Conservation (phyloP, 371 early-diverging fungal genomes). For the Synchytrium microbalum region DNA sequence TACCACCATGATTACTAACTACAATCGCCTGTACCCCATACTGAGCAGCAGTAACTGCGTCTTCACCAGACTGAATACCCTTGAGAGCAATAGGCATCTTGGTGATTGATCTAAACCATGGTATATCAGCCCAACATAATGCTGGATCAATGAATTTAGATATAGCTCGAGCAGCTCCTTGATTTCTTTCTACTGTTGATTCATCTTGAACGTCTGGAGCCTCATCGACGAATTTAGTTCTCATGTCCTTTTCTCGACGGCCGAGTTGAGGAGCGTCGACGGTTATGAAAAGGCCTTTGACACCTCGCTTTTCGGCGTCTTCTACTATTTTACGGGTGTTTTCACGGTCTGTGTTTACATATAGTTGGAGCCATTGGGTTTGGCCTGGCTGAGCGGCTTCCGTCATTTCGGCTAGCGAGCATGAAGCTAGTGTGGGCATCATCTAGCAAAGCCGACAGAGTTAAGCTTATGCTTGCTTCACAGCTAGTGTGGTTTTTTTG, state of each 20-base stretch:
- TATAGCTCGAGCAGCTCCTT: slow-evolving; percentile 71
- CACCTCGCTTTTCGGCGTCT: slow-evolving; percentile 73
- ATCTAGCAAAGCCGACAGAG: slow-evolving; percentile 48
- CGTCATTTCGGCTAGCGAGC: slow-evolving; percentile 58
- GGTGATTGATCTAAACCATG: slow-evolving; percentile 78
- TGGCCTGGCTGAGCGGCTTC: slow-evolving; percentile 34
- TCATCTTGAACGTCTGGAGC: slow-evolving; percentile 28
- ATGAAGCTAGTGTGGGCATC: slow-evolving; percentile 68
- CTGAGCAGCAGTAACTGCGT: slow-evolving; percentile 77
- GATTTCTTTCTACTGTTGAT: slow-evolving; percentile 23
- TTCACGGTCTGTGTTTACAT: slow-evolving; percentile 71
- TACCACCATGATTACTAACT: slow-evolving; percentile 92
- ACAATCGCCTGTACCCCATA: slow-evolving; percentile 75
- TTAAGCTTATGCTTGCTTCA: no score
- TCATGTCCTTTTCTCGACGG: slow-evolving; percentile 82
- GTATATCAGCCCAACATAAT: slow-evolving; percentile 77
- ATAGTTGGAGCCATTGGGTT: slow-evolving; percentile 82
- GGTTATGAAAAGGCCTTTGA: slow-evolving; percentile 80
- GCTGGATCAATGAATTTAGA: slow-evolving; percentile 65
- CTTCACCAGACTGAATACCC: slow-evolving; percentile 84
- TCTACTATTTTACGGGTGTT: slow-evolving; percentile 66
- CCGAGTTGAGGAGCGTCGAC: slow-evolving; percentile 90
- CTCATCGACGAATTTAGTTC: slow-evolving; percentile 58
- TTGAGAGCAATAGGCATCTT: slow-evolving; percentile 83
- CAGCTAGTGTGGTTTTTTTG: no score